Base-by-base conservation (phyloP, 306 rosid genomes). In the Dicorynia guianensis region DNA sequence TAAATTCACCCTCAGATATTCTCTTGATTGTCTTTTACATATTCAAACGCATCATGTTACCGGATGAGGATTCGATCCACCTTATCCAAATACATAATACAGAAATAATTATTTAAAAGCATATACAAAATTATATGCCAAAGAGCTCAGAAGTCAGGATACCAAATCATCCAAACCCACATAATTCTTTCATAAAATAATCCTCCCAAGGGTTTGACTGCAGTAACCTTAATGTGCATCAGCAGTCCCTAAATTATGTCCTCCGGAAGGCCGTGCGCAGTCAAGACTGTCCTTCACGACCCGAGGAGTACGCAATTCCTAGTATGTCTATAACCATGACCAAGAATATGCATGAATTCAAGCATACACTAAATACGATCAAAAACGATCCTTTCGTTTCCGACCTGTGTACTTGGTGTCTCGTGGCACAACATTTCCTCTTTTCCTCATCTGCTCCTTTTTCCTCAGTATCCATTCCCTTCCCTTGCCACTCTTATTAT, bases 391-490 rank as follows among this genome's bases (percentile, higher is more conserved):
- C 86, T 95, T 95, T 2, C 97, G 86, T 79, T 95, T 95, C 44
- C 97, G 91, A 77, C 90, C 97, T 0, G 92, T 92, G 87, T 90
- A 95, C 77, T 87, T 95, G 8, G 96, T 77, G 73, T 95, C 88
- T 3, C 67, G 80, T 17, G 97, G 97, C 40, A 95, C 97, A 7
- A 5, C 81, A 53, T 95, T 86, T 66, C 97, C 99, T 83, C 92
- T 90, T 70, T 88, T 92, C 71, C 97, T 95, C 96, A 82, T 86
- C 68, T 92, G 97, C 12, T 95, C 97, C 81, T 95, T 95, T 85
- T 90, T 89, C 84, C 85, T 90, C 84, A 86, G n/a, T 61, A 95
- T 33, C 97, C 99, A 95, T 46, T 89, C 90, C 82, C 75, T 90
- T 58, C 96, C 96, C 85, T 82, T 89, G 20, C 93, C 90, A 20